These are phyloP conservation scores for Stagonosporopsis vannaccii DNA, from an alignment of 2,329 filamentous ascomycete species.

Conservation along the genomic window DNA sequence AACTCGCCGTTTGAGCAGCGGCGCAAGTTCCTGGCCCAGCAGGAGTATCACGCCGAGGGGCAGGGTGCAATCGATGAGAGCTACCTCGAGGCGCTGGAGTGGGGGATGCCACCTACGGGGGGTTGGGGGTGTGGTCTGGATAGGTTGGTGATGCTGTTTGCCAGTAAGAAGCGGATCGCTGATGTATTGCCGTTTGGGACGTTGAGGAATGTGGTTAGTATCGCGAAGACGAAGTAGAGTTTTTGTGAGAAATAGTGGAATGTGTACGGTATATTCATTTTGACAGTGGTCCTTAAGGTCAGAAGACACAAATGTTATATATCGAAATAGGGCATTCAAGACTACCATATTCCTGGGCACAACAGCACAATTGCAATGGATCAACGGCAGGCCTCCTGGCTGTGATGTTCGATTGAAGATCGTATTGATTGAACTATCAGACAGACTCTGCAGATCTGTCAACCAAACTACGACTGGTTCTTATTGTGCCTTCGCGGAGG, in stretches of 20 bases:
- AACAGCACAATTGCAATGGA: neutral
- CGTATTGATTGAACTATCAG: neutral
- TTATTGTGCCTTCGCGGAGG: neutral
- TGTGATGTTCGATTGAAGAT: neutral
- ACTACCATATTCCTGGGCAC: neutral
- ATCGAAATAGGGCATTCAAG: neutral
- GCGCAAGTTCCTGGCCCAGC: slow-evolving; percentile 76
- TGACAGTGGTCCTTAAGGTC: neutral
- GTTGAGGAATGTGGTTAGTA: slow-evolving; percentile 66
- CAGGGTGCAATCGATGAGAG: slow-evolving; percentile 71
- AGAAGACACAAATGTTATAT: neutral
- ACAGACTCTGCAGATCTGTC: neutral
- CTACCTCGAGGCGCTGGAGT: slow-evolving; percentile 84
- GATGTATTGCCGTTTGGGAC: slow-evolving; percentile 91
- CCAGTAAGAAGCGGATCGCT: slow-evolving; percentile 77
- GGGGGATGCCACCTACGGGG: slow-evolving; percentile 91
- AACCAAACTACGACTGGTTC: neutral
- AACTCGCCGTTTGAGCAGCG: slow-evolving; percentile 89
- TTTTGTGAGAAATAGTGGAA: too few relatives aligned
- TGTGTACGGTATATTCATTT: slow-evolving; percentile 1
- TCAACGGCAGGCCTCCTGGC: too few relatives aligned
- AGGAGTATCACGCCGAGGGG: slow-evolving; percentile 47
- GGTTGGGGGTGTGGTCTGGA: slow-evolving; percentile 97
- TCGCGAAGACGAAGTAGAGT: slow-evolving; percentile 38
- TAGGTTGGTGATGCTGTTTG: slow-evolving; percentile 88